Conservation (phyloP, 805 yeast genomes). For the Candida piceae region DNA sequence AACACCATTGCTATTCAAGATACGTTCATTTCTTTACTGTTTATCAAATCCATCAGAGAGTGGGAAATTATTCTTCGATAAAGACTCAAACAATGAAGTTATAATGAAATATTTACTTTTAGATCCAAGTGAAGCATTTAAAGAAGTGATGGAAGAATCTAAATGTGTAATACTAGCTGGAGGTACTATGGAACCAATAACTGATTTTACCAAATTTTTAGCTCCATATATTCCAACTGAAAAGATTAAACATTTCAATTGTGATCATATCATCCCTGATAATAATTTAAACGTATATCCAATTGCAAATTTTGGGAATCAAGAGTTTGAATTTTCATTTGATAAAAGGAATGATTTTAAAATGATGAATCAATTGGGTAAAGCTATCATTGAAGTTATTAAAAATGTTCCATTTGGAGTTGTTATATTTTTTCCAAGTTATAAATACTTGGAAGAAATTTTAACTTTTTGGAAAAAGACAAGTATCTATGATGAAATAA, state of each 20-base stretch:
- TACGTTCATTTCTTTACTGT: slow-evolving; percentile 58
- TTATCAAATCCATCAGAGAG: slow-evolving; percentile 72
- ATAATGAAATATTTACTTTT: slow-evolving; percentile 64
- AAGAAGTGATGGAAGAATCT: slow-evolving; percentile 57
- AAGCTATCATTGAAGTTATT: slow-evolving; percentile 38
- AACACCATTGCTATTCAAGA: slow-evolving; percentile 58
- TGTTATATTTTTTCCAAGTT: slow-evolving; percentile 83
- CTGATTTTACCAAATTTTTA: slow-evolving; percentile 62
- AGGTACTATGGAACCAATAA: slow-evolving; percentile 89
- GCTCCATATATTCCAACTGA: slow-evolving; percentile 49
- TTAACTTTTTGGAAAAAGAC: slow-evolving; percentile 45
- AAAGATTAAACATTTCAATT: slow-evolving; percentile 51
- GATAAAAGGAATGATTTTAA: slow-evolving; percentile 45
- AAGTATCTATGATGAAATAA: slow-evolving; percentile 30
- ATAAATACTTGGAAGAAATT: slow-evolving; percentile 57
- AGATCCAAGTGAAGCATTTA: slow-evolving; percentile 72
- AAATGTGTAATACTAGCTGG: slow-evolving; percentile 80
- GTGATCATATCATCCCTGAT: slow-evolving; percentile 81
- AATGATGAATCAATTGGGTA: slow-evolving; percentile 50
- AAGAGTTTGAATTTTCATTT: slow-evolving; percentile 61
- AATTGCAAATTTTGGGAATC: slow-evolving; percentile 27
- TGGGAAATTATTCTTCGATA: slow-evolving; percentile 69
- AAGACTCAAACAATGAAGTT: slow-evolving; percentile 25
- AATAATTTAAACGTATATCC: slow-evolving; percentile 60
- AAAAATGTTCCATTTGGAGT: slow-evolving; percentile 62